Conservation (phyloP, 257 asterid species). For the Catharanthus roseus region DNA sequence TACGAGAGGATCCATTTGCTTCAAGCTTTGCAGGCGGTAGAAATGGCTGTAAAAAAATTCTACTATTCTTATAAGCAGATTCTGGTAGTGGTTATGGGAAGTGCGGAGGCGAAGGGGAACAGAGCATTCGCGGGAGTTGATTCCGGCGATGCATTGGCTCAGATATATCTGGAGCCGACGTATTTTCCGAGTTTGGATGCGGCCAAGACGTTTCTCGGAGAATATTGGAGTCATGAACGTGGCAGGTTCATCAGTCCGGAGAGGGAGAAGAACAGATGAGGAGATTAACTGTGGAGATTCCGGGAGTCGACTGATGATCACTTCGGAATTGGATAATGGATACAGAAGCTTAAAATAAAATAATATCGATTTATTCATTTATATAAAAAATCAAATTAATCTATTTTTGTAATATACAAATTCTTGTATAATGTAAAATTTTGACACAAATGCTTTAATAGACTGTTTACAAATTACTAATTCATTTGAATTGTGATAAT, state of each 20-base stretch:
- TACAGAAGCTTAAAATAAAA: no score
- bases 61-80: constrained; percentile 71
- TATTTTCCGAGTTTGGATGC: constrained; percentile 92
- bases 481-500: neutral
- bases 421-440: constrained; percentile 13
- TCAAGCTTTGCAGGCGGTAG: constrained; percentile 90
- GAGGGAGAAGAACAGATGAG: neutral
- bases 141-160: constrained; percentile 54
- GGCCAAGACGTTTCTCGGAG: constrained; percentile 91
- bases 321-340: no score
- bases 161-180: constrained; percentile 72
- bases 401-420: constrained; percentile 7
- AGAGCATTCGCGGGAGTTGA: constrained; percentile 20
- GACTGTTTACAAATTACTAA: neutral
- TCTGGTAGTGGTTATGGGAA: constrained; percentile 69
- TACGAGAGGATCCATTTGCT: constrained; percentile 55
- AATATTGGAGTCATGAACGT: constrained; percentile 47
- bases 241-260: constrained; percentile 19
- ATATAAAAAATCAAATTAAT: constrained; percentile 1
- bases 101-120: constrained; percentile 62
- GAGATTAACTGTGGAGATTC: neutral
- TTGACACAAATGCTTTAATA: neutral
- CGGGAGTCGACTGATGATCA: neutral
- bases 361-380: neutral
- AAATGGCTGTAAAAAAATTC: constrained; percentile 70